Evolutionary conservation across 306 rosid species (phyloP).

Genomic region (Glycine tomentella): DNA sequence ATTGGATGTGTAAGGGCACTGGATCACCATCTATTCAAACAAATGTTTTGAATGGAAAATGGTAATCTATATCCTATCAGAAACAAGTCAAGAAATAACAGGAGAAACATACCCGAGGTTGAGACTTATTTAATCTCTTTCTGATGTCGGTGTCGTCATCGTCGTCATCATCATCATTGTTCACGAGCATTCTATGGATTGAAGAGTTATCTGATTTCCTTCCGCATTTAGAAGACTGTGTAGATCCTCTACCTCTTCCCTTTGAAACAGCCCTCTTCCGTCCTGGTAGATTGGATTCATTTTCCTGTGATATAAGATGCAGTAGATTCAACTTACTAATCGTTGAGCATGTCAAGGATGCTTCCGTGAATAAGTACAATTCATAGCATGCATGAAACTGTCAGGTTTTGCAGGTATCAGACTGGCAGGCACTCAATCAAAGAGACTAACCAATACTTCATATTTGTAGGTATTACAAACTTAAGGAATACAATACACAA

Average conservation of each 20-base stretch:
- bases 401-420: constrained; percentile 27
- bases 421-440: constrained; percentile 21
- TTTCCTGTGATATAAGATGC: constrained; percentile 61
- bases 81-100: constrained; percentile 41
- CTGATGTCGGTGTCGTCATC: constrained; percentile 61
- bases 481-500: constrained; percentile 24
- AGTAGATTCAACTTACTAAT: constrained; percentile 32
- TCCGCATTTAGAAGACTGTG: constrained; percentile 82
- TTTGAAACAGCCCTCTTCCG: constrained; percentile 83
- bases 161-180: constrained; percentile 66
- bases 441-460: constrained; percentile 34
- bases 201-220: constrained; percentile 71
- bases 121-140: constrained; percentile 73
- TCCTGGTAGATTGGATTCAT: constrained; percentile 66
- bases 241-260: constrained; percentile 89
- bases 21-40: constrained; percentile 27
- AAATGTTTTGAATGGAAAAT: constrained; percentile 20
- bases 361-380: constrained; percentile 20
- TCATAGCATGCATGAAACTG: constrained; percentile 35
- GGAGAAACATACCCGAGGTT: constrained; percentile 73
- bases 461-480: constrained; percentile 17
- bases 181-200: constrained; percentile 68
- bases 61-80: constrained; percentile 26
- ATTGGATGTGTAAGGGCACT: neutral
- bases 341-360: constrained; percentile 30